Base-by-base conservation (phyloP, 1,284 basidiomycete genomes). In the Boletus sp. region DNA sequence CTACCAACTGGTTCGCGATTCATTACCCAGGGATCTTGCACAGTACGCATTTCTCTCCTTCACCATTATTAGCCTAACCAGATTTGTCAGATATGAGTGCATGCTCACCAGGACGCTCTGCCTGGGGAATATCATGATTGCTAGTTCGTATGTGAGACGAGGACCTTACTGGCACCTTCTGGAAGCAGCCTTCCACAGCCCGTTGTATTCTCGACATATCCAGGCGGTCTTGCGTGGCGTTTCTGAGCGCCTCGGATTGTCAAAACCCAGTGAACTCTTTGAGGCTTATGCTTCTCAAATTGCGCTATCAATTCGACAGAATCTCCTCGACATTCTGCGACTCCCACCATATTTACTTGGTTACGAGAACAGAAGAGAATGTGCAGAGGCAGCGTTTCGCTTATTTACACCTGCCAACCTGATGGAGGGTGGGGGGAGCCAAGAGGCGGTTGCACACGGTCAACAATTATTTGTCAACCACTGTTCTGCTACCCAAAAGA, bases 121-220 rank as follows among this genome's bases (percentile, higher is more conserved):
- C 52, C 72, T 94, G 23, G 83, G 85, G 20, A 97, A 97, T 65
- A 79, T 90, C 52, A 86, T 94, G 72, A 77, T 97, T 26, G 78
- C 83, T 16, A 89, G 84, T 60, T 87, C 91, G 2, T 77, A 80
- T 1, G 78, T 89, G 10, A 80, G 94, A n/a, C 78, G 88, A n/a
- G 85, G 83, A 0, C 80, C 92, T 1, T 91, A 95, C 59, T 94
- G 88, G 78, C 85, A 94, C 65, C 66, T 98, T 30, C 72, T 97
- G 49, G 91, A 94, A 63, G 77, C 81, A 41, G 81, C 72, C 54
- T 72, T 76, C 34, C 68, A 70, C 56, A 69, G 68, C 10, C 58
- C 70, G 12, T 57, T 58, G 16, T 88, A 84, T 60, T 70, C 76
- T 8, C 60, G 59, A 6, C 84, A 91, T 56, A 78, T 93, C 32